Evolutionary conservation across 2,329 filamentous ascomycete genomes (phyloP).

Genomic region (Paraphoma sp.): DNA sequence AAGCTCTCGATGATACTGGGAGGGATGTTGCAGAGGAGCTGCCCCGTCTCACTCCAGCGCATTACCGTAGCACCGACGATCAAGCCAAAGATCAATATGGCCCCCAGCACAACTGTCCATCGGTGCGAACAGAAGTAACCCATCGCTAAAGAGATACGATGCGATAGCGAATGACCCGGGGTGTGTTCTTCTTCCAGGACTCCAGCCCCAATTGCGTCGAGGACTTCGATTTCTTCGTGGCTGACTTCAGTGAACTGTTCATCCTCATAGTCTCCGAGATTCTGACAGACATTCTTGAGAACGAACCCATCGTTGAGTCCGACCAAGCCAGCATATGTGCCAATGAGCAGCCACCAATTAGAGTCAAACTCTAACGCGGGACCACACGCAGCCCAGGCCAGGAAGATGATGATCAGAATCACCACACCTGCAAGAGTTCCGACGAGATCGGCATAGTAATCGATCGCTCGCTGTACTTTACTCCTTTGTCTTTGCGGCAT

Average conservation of each 20-base stretch:
- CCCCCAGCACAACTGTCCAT: constrained; percentile 2
- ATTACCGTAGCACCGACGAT: constrained; percentile 5
- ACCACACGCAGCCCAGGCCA: constrained; percentile 3
- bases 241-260: constrained; percentile 3
- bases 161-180: neutral
- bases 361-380: constrained; percentile 4
- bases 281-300: constrained; percentile 6
- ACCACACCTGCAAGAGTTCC: constrained; percentile 8
- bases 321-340: constrained; percentile 4
- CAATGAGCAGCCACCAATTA: constrained; percentile 9
- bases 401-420: constrained; percentile 4
- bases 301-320: constrained; percentile 10
- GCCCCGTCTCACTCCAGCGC: constrained; percentile 7
- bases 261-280: constrained; percentile 4
- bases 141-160: constrained; percentile 2
- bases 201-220: neutral
- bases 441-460: constrained; percentile 8
- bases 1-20: constrained; percentile 8
- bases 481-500: neutral
- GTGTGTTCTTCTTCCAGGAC: neutral
- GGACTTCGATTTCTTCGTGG: neutral
- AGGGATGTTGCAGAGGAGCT: constrained; percentile 10
- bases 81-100: neutral
- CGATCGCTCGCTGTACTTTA: constrained; percentile 4
- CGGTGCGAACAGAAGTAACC: constrained; percentile 7